Conservation (phyloP, 257 asterid species). For the Cordia subcordata region DNA sequence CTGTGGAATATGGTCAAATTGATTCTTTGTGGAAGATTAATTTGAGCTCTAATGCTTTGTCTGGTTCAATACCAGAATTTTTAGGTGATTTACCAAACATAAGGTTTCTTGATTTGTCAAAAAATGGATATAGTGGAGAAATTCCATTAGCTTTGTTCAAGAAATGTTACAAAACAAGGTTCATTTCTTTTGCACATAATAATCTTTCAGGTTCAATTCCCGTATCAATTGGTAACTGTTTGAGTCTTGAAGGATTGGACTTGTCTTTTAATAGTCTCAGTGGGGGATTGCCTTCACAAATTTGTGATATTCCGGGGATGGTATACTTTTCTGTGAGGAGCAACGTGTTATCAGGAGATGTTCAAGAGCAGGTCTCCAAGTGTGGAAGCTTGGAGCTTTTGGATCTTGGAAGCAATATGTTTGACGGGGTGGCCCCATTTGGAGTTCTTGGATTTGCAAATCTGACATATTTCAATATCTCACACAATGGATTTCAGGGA, state of each 20-base stretch:
- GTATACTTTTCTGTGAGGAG: conserved; percentile 68
- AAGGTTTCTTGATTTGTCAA: conserved; percentile 87
- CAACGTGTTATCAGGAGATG: conserved; percentile 68
- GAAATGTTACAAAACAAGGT: conserved; percentile 58
- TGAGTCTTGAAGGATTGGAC: conserved; percentile 83
- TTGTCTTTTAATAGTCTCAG: conserved; percentile 62
- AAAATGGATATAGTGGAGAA: conserved; percentile 58
- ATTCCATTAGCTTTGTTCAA: conserved; percentile 71
- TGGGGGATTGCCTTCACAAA: conserved; percentile 57
- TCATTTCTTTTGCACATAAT: conserved; percentile 66
- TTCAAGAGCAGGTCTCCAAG: conserved; percentile 39
- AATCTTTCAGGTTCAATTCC: conserved; percentile 81
- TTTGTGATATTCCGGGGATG: conserved; percentile 56
- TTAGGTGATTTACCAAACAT: conserved; percentile 73
- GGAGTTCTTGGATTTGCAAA: conserved; percentile 43
- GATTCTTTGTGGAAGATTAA: conserved; percentile 79
- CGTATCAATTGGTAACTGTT: conserved; percentile 53
- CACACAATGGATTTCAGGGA: conserved; percentile 60
- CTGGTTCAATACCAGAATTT: conserved; percentile 81
- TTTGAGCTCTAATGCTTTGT: conserved; percentile 82
- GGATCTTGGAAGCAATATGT: conserved; percentile 81
- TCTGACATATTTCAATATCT: conserved; percentile 57
- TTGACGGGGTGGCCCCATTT: conserved; percentile 61
- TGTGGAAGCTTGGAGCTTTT: conserved; percentile 68
- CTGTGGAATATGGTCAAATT: conserved; percentile 62